Percentiles rank a stretch among this genome's conserved stretches.
Evolutionary conservation across 2,329 filamentous ascomycete species (phyloP).

Genomic region (Epichloe aotearoae): DNA sequence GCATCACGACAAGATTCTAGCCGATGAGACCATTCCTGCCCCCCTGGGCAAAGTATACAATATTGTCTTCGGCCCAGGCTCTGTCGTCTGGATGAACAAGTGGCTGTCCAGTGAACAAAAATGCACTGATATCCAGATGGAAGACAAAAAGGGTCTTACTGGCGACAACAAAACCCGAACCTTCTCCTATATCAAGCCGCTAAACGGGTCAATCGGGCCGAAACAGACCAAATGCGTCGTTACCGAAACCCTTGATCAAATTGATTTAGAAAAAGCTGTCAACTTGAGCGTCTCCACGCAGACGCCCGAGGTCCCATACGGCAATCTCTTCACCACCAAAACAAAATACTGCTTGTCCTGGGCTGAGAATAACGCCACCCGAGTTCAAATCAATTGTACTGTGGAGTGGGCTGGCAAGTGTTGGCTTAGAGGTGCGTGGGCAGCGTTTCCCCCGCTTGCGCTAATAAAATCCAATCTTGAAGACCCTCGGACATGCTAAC

Average conservation of each 20-base stretch:
- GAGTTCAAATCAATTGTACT: conserved; percentile 74
- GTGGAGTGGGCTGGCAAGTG: conserved; percentile 97
- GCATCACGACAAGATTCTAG: conserved; percentile 76
- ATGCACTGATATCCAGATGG: conserved; percentile 73
- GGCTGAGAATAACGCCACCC: conserved; percentile 75
- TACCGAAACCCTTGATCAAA: conserved; percentile 66
- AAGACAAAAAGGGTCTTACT: conserved; percentile 67
- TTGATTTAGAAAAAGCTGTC: conserved; percentile 79
- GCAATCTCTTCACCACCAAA: conserved; percentile 82
- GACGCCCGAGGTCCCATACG: conserved; percentile 89
- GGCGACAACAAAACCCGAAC: conserved; percentile 61
- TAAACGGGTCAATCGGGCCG: conserved; percentile 73
- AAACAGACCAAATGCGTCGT: conserved; percentile 92
- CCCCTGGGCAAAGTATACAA: conserved; percentile 87
- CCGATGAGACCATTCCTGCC: conserved; percentile 74
- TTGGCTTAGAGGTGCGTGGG: conserved; percentile 74
- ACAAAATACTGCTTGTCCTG: conserved; percentile 92
- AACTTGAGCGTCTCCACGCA: conserved; percentile 73
- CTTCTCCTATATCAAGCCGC: conserved; percentile 84
- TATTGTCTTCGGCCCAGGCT: conserved; percentile 72
- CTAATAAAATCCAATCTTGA: no score
- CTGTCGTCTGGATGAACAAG: conserved; percentile 69
- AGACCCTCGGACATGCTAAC: no score
- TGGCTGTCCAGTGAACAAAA: conserved; percentile 83
- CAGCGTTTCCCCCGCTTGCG: no score